Evolutionary conservation across 768 basidiomycete genomes (phyloP), one percentile per base, ranked within the genome.

Genomic region (Candolleomyces aberdarensis): DNA sequence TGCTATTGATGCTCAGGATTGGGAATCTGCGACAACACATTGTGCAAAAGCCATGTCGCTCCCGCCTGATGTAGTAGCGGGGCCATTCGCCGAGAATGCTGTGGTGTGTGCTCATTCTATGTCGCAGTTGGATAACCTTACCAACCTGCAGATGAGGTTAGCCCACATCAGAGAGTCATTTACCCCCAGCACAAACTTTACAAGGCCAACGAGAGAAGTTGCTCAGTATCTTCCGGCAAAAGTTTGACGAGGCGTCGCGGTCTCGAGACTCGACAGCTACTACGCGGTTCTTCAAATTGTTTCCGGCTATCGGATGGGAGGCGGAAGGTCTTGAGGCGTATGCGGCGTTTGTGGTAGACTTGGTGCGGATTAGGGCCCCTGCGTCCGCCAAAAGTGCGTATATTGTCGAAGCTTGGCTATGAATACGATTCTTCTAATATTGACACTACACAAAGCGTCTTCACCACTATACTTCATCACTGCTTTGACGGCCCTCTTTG

Each of bases 251-350:
- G 58, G 97, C 96, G 0, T 93, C 94, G 5, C 80, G 78, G 20
- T 82, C 85, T 14, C 84, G 92, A 29, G 94, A 98, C 74, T 89
- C 94, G 26, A 87, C 87, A 14, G 87, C 88, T 0, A 95, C 92
- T 1, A 95, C 88, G 66, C 87, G 97, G 13, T 98, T 92, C 76
- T 99, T 99, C 82, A 95, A 98, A 72, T 79, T 99, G 3, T 99
- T 98, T 73, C 97, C 97, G 4, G 87, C 88, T 3, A 95, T 99
- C 56, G 94, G 94, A 6, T 97, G 94, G 83, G 95, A 98, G 72
- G 76, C 80, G 10, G 92, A 96, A 72, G 97, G 97, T 1, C 80
- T 99, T 26, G 86, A 94, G 62, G 91, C 89, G 0, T 99, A 99
- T 75, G 91, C 94, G 0, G 83, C 87, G 11, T 99, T 98, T 72